Evolutionary conservation across 352 stramenopile species (phyloP).

Genomic region (Plasmopara muralis): DNA sequence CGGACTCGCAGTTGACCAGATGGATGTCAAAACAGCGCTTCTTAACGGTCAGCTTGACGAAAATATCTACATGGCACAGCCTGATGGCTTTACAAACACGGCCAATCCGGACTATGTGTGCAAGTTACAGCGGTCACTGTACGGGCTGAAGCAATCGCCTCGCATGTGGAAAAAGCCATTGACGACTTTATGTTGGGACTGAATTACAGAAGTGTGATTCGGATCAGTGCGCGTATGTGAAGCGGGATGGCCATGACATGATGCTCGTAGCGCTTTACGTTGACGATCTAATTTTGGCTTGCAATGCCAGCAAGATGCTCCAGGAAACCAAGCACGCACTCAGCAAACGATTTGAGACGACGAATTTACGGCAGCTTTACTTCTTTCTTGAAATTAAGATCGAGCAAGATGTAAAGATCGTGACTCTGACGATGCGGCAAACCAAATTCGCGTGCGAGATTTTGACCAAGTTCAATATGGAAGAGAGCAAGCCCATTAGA

Average conservation of each 20-base stretch:
- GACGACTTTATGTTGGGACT: not conserved
- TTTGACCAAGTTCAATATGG: not conserved
- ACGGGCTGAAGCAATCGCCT: too few relatives aligned
- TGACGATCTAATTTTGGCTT: not conserved
- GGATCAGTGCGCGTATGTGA: slow-evolving; percentile 1
- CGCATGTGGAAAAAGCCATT: too few relatives aligned
- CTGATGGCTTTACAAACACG: not conserved
- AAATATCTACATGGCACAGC: not conserved
- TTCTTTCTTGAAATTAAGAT: not conserved
- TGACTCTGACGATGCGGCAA: not conserved
- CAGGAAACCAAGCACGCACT: not conserved
- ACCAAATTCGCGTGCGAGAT: not conserved
- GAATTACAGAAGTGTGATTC: slow-evolving; percentile 2
- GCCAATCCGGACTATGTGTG: not conserved
- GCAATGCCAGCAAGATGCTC: not conserved
- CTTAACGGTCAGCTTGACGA: not conserved
- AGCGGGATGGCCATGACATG: not conserved
- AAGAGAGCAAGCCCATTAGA: not conserved
- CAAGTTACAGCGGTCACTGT: too few relatives aligned
- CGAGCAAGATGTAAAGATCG: not conserved
- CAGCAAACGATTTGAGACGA: not conserved
- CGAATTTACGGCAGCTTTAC: not conserved
- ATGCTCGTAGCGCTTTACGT: not conserved
- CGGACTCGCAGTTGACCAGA: not conserved
- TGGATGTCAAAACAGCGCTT: not conserved